Percentiles rank a stretch among this genome's conserved stretches.
phyloP scores from a whole-genome alignment of 495 filamentous ascomycete species.

The Tuber melanosporum region DNA sequence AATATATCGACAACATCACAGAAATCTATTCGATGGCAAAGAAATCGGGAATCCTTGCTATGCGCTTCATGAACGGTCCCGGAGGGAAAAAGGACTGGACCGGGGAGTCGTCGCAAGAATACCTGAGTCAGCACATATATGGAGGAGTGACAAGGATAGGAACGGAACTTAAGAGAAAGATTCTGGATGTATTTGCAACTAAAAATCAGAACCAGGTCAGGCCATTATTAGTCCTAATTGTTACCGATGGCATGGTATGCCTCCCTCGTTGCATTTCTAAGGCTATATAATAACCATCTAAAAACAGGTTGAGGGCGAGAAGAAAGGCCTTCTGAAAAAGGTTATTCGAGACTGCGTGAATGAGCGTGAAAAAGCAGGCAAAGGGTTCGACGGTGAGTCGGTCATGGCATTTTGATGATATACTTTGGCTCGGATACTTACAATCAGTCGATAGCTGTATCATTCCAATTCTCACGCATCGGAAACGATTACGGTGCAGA shows the following conservation, averaged over 20 bases:
- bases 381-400: not conserved
- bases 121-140: conserved; percentile 51
- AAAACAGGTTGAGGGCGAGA: conserved; percentile 57
- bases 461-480: conserved; percentile 65
- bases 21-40: conserved; percentile 60
- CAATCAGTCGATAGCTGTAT: conserved; percentile 45
- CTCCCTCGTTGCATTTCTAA: not conserved
- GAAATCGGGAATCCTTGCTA: conserved; percentile 53
- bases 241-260: conserved; percentile 14
- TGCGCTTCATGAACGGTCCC: conserved; percentile 60
- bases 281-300: not conserved
- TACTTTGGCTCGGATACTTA: conserved; percentile 25
- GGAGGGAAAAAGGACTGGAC: conserved; percentile 50
- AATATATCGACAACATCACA: conserved; percentile 55
- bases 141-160: conserved; percentile 61
- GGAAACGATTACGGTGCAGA: conserved; percentile 59
- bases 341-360: conserved; percentile 44
- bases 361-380: not conserved
- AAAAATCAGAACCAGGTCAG: conserved; percentile 17
- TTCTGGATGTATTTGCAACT: conserved; percentile 52
- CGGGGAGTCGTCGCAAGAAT: too few species aligned
- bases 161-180: conserved; percentile 53
- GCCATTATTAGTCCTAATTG: conserved; percentile 15
- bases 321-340: conserved; percentile 49
- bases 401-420: not conserved